phyloP scores from a whole-genome alignment of 805 yeast species.

The Teunomyces aglyptinius region DNA sequence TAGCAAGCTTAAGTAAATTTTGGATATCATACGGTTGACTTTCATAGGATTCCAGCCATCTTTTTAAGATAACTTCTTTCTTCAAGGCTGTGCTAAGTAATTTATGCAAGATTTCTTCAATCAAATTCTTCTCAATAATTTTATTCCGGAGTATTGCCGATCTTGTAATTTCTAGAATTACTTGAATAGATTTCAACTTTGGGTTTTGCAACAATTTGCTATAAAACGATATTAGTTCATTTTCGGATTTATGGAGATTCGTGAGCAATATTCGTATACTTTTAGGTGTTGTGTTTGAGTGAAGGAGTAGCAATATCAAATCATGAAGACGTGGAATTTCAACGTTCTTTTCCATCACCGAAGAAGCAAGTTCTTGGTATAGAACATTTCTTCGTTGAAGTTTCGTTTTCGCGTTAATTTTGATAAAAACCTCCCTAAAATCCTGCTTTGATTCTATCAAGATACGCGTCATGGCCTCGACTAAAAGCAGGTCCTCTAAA shows the following conservation, averaged over 20 bases:
- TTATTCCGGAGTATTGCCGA: slow-evolving; percentile 11
- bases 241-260: not conserved
- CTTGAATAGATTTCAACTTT: slow-evolving; percentile 5
- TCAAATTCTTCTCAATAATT: slow-evolving; percentile 8
- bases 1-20: slow-evolving; percentile 12
- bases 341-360: not conserved
- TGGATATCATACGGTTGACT: slow-evolving; percentile 13
- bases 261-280: not conserved
- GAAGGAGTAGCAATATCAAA: not conserved
- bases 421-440: not conserved
- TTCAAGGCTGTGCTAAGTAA: slow-evolving; percentile 13
- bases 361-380: not conserved
- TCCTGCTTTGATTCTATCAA: not conserved
- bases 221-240: slow-evolving; percentile 3
- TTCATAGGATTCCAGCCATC: not conserved
- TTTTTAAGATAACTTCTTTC: slow-evolving; percentile 6
- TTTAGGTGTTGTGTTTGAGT: not conserved
- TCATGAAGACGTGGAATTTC: not conserved
- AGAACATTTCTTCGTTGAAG: not conserved
- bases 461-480: not conserved
- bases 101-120: slow-evolving; percentile 11
- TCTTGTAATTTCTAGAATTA: slow-evolving; percentile 9
- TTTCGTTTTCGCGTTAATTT: not conserved
- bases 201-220: slow-evolving; percentile 1
- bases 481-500: slow-evolving; percentile 8